Percentiles rank a stretch among this genome's conserved stretches.
Evolutionary conservation across 2,329 filamentous ascomycete species (phyloP).

Genomic region (Aureobasidium lini): DNA sequence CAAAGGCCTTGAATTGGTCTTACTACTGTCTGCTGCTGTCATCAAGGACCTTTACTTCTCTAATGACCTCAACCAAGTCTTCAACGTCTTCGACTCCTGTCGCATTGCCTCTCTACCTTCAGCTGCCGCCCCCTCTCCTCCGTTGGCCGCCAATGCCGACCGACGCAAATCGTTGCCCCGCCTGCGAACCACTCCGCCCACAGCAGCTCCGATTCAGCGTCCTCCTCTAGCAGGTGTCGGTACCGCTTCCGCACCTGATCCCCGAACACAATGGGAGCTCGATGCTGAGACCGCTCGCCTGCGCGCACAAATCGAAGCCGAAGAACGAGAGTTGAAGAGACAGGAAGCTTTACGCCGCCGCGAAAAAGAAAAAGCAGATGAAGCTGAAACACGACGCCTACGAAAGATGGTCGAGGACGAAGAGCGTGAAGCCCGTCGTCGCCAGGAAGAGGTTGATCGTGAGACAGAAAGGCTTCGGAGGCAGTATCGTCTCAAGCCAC

Average conservation of each 20-base stretch:
- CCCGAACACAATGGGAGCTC: conserved; percentile 46
- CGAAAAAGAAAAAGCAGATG: conserved; percentile 52
- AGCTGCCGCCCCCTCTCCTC: conserved; percentile 16
- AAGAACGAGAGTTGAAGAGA: conserved; percentile 30
- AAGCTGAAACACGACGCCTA: conserved; percentile 50
- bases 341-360: conserved; percentile 43
- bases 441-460: conserved; percentile 51
- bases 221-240: conserved; percentile 7
- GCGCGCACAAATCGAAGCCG: conserved; percentile 35
- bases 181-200: conserved; percentile 21
- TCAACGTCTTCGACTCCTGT: conserved; percentile 58
- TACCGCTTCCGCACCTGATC: conserved; percentile 36
- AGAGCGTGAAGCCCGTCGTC: conserved; percentile 50
- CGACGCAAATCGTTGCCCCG: conserved; percentile 22
- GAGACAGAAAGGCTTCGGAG: conserved; percentile 69
- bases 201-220: background rate
- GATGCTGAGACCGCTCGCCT: conserved; percentile 43
- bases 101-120: conserved; percentile 21
- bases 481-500: conserved; percentile 51
- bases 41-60: conserved; percentile 55
- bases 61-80: conserved; percentile 61
- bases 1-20: conserved; percentile 81
- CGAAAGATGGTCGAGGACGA: conserved; percentile 61
- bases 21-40: conserved; percentile 54
- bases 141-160: conserved; percentile 17